Conservation (phyloP, 1,284 basidiomycete species). For the Cryptococcus sp. region DNA sequence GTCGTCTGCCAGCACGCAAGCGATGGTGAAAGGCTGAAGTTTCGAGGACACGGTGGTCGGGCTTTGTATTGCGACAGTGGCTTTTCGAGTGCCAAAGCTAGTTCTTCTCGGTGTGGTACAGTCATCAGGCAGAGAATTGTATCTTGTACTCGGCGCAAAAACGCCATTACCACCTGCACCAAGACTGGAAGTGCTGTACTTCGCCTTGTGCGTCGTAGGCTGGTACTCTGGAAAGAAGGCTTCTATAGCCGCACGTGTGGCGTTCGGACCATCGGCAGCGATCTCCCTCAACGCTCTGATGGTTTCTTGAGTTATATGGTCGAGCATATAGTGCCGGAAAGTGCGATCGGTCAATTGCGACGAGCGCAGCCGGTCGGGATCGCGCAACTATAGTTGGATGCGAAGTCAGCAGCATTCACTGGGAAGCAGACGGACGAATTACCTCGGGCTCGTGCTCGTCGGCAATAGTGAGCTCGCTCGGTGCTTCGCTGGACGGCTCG, state of each 20-base stretch:
- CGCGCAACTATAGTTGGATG: constrained; percentile 28
- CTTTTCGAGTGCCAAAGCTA: neutral
- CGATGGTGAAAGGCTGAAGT: constrained; percentile 24
- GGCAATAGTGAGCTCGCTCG: constrained; percentile 19
- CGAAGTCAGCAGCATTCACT: neutral
- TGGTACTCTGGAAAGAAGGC: constrained; percentile 24
- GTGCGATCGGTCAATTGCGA: constrained; percentile 40
- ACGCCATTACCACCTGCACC: constrained; percentile 1
- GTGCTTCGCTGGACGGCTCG: constrained; percentile 23
- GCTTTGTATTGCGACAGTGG: too few species aligned
- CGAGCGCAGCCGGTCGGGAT: constrained; percentile 36
- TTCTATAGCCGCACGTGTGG: constrained; percentile 3
- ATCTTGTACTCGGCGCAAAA: constrained; percentile 11
- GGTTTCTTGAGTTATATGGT: constrained; percentile 39
- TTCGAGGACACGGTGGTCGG: neutral
- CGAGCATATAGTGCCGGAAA: constrained; percentile 46
- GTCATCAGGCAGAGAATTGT: constrained; percentile 1
- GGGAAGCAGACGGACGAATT: constrained; percentile 1
- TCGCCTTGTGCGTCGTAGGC: neutral
- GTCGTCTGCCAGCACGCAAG: constrained; percentile 22
- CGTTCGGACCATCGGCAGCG: neutral
- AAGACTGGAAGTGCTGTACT: neutral
- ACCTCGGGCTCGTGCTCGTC: constrained; percentile 20
- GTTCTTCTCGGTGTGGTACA: constrained; percentile 8
- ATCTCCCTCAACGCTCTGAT: constrained; percentile 9